Evolutionary conservation across 148 eudicot species (phyloP), one percentile per base, ranked within the genome.

Genomic region (Hydrangea macrophylla): DNA sequence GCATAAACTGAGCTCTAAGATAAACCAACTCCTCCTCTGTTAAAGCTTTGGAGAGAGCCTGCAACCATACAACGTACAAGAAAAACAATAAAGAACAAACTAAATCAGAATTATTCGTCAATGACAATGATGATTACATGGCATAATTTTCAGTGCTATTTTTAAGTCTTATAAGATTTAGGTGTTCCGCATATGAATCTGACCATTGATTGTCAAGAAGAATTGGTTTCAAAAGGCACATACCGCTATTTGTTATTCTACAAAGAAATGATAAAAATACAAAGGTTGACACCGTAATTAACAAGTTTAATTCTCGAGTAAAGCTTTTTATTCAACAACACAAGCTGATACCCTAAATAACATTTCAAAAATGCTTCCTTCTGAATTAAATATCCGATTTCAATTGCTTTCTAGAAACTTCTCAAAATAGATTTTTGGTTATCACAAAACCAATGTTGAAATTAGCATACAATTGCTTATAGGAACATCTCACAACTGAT

Each of bases 11-110:
- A 36, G 39, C 39, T 36, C 39, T 36, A 36, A 36, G 39, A 36
- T 36, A 36, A 36, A 36, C 39, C 39, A 36, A 36, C 69, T 87
- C 92, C 78, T 87, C 88, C 69, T 84, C 86, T 44, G 86, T 87
- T 66, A 87, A 77, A 74, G 88, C 88, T 77, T 82, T 87, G 48
- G 92, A 82, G 72, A 87, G 81, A 60, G 92, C 84, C 92, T 87
- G 79, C 61, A 68, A 24, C 28, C 35, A 81, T 35, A 55, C 7
- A 20, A 33, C 44, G 79, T 31, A 48, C 13, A 20, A 33, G 32
- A 65, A 50, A 58, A 58, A 20, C 12, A 58, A 28, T 1, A 22
- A 58, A 0, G 6, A n/a, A 11, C 27, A 17, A 3, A 23, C 45
- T 18, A 64, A 2, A 57, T 7, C 69, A 22, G 20, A 24, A 9